A percentile compares a stretch with the other conserved stretches of the same genome.
Conservation (phyloP, 176 grass and related monocot genomes). For the Rhynchospora tenuis region DNA sequence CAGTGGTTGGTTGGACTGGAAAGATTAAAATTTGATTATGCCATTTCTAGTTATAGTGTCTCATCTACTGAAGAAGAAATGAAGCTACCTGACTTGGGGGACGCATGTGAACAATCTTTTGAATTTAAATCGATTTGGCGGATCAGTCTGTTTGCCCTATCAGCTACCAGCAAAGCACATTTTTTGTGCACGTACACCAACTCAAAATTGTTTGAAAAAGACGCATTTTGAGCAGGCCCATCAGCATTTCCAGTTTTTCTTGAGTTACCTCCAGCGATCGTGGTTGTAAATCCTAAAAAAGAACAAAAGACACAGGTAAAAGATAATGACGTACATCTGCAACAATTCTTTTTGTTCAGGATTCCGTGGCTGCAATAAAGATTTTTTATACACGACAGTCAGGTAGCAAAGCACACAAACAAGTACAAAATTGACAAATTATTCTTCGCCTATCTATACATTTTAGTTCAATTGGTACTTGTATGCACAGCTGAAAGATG, state of each 20-base stretch:
- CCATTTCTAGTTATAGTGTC: neutral
- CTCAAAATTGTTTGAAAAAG: conserved; percentile 58
- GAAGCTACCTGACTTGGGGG: conserved; percentile 11
- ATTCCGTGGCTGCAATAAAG: neutral
- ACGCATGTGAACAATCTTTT: conserved; percentile 41
- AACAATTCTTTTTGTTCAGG: neutral
- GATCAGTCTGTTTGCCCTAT: conserved; percentile 54
- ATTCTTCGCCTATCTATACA: neutral
- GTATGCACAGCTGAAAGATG: neutral
- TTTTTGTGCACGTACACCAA: conserved; percentile 53
- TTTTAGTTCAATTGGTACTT: neutral
- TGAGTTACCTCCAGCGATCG: conserved; percentile 55
- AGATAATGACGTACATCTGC: neutral
- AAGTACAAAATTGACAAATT: neutral
- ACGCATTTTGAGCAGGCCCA: conserved; percentile 68
- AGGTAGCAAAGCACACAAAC: neutral
- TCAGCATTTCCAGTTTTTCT: conserved; percentile 38
- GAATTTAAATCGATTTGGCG: conserved; percentile 57
- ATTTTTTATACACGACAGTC: neutral
- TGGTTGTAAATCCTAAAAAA: conserved; percentile 48
- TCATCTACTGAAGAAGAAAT: neutral
- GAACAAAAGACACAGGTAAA: neutral
- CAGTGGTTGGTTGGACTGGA: neutral
- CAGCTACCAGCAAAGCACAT: conserved; percentile 53
- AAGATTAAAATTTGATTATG: neutral